Evolutionary conservation across 2,329 filamentous ascomycete genomes (phyloP), one percentile per base, ranked within the genome.

Genomic region (Acephala macrosclerotiorum): DNA sequence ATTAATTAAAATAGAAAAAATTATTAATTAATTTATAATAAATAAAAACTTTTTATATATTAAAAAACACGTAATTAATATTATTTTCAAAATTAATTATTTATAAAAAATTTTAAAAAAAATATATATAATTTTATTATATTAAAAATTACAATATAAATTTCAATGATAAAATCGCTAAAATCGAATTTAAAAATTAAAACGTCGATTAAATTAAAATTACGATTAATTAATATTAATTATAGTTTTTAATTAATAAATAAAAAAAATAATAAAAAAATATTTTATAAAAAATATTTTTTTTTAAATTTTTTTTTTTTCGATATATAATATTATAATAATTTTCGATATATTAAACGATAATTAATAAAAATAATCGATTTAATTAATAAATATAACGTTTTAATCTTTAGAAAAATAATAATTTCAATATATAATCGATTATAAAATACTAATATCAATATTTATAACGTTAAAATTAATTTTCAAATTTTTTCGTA

Each of bases 61-160:
- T n/a, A n/a, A n/a, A n/a, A n/a, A n/a, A n/a, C n/a, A n/a, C n/a
- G n/a, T n/a, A n/a, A n/a, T n/a, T n/a, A n/a, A n/a, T n/a, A n/a
- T n/a, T n/a, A n/a, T n/a, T n/a, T n/a, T n/a, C n/a, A n/a, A n/a
- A n/a, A n/a, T n/a, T n/a, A n/a, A n/a, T n/a, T n/a, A n/a, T n/a
- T n/a, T n/a, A n/a, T n/a, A n/a, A n/a, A n/a, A n/a, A n/a, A n/a
- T n/a, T n/a, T n/a, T n/a, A n/a, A n/a, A n/a, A n/a, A n/a, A n/a
- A n/a, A n/a, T n/a, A n/a, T n/a, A n/a, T n/a, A n/a, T n/a, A n/a
- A n/a, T n/a, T n/a, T n/a, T n/a, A n/a, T n/a, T n/a, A n/a, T n/a
- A n/a, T 98, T 98, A 59, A 98, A 88, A 16, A 95, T 91, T 1
- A 90, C 92, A 60, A 94, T 92, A 40, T 87, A 85, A 75, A 98